phyloP scores from a whole-genome alignment of 2,329 filamentous ascomycete species.

The Colletotrichum tropicale region DNA sequence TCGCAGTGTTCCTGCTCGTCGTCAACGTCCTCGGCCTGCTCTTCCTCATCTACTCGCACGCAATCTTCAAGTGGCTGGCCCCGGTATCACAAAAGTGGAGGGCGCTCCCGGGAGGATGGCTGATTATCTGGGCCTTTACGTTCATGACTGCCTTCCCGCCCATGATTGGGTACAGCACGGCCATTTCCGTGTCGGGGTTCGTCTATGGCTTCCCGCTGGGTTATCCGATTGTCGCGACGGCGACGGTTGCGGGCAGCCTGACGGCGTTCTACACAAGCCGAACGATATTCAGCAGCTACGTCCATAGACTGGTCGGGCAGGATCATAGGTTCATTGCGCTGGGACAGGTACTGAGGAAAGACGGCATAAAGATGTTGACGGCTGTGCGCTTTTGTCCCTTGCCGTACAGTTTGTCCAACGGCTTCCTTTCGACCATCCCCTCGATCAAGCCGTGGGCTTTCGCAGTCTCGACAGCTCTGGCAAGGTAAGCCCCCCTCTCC shows the following conservation, averaged over 20 bases:
- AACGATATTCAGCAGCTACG: slow-evolving; percentile 78
- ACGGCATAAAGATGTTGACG: slow-evolving; percentile 85
- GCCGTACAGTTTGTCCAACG: slow-evolving; percentile 92
- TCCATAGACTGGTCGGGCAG: slow-evolving; percentile 78
- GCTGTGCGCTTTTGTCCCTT: slow-evolving; percentile 93
- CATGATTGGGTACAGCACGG: slow-evolving; percentile 84
- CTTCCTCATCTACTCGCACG: slow-evolving; percentile 78
- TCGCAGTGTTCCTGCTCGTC: slow-evolving; percentile 54
- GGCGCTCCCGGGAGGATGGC: slow-evolving; percentile 72
- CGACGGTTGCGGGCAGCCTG: slow-evolving; percentile 79
- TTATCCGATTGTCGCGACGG: slow-evolving; percentile 83
- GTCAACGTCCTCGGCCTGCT: slow-evolving; percentile 65
- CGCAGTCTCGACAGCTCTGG: slow-evolving; percentile 79
- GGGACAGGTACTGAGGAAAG: slow-evolving; percentile 84
- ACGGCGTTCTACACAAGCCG: slow-evolving; percentile 82
- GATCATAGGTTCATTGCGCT: slow-evolving; percentile 91
- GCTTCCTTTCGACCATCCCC: slow-evolving; percentile 91
- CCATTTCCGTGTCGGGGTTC: slow-evolving; percentile 59
- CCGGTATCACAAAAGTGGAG: slow-evolving; percentile 81
- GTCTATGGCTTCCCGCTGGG: slow-evolving; percentile 65
- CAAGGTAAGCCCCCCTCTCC: slow-evolving; percentile 50
- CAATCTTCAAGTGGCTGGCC: slow-evolving; percentile 76
- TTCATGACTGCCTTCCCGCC: slow-evolving; percentile 85
- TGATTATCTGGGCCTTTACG: slow-evolving; percentile 76
- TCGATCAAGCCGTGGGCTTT: slow-evolving; percentile 81